Evolutionary conservation across 2,329 filamentous ascomycete genomes (phyloP), one percentile per base, ranked within the genome.

Genomic region (Cucurbitaria berberidis): DNA sequence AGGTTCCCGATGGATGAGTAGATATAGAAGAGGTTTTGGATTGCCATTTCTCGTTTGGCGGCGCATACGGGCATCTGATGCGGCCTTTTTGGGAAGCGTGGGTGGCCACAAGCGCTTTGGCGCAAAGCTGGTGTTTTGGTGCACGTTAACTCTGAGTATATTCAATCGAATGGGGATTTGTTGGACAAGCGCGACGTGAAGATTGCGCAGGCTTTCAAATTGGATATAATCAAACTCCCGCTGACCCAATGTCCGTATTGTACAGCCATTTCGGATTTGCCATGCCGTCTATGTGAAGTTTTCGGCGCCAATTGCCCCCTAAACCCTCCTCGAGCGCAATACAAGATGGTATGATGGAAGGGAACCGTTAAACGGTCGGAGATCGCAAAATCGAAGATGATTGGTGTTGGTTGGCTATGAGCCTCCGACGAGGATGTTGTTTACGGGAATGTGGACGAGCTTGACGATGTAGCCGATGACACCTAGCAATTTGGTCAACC

Each of bases 391-490:
- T 51, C 39, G 45, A 59, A 59, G 35, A 53, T 43, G 49, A 55
- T 57, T 27, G 44, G 53, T 41, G 47, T 48, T n/a, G 27, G 43
- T 40, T 46, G 47, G 54, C 58, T 74, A 76, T 64, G 74, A 74
- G 43, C 73, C 74, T 51, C 74, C 74, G 57, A 82, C 80, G 53
- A 82, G 74, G 59, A 82, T 82, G 70, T 82, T 82, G 73, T 82
- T 82, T 57, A 82, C 77, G 40, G 80, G 80, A 53, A 82, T 82
- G 66, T 82, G 80, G 48, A 82, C 74, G 48, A 82, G 77, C 72
- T 82, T 82, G 64, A 82, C 79, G 40, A 81, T 66, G 67, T 81
- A 82, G 60, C 80, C 80, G 53, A 82, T 80, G 49, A 79, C 78
- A 41, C 80, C 63, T 66, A n/a, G 52, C 2, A 22, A 2, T 1